Percentiles rank a stretch among this genome's conserved stretches.
Evolutionary conservation across 1,139 yeast genomes (phyloP).

Genomic region (Yamadazyma mexicana): DNA sequence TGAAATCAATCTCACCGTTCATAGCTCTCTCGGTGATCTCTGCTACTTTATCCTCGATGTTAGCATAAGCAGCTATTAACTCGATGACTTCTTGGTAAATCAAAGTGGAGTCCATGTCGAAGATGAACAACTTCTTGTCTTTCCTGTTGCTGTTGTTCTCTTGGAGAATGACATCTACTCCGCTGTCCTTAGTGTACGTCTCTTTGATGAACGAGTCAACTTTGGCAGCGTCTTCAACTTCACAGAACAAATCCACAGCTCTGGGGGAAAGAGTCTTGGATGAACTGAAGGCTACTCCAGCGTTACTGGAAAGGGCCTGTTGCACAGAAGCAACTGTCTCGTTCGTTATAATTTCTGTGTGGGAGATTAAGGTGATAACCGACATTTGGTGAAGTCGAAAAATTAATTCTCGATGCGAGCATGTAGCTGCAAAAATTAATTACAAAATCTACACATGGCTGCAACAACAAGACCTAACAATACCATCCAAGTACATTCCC

Average conservation of each 20-base stretch:
- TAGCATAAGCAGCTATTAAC: conserved; percentile 68
- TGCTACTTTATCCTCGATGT: conserved; percentile 33
- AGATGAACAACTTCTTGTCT: conserved; percentile 69
- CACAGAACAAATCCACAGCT: conserved; percentile 19
- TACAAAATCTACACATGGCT: no score
- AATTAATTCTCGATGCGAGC: background rate
- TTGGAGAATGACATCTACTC: conserved; percentile 40
- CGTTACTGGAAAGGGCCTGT: background rate
- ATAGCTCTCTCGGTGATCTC: conserved; percentile 89
- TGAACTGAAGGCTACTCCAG: background rate
- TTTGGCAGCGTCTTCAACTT: conserved; percentile 6
- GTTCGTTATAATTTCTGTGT: conserved; percentile 5
- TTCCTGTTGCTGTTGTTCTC: conserved; percentile 28
- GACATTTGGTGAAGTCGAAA: background rate
- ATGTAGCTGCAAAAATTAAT: background rate
- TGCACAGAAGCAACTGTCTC: conserved; percentile 1
- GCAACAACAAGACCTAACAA: no score
- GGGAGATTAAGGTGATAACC: background rate
- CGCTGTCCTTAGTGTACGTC: conserved; percentile 12
- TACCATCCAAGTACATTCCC: no score
- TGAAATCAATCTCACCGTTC: conserved; percentile 96
- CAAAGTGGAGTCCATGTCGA: conserved; percentile 97
- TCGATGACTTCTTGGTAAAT: conserved; percentile 97
- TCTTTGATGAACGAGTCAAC: conserved; percentile 13
- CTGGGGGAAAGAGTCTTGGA: conserved; percentile 18